These are phyloP conservation scores for Zalerion maritima DNA, from an alignment of 495 filamentous ascomycete species.

Conservation along the genomic window DNA sequence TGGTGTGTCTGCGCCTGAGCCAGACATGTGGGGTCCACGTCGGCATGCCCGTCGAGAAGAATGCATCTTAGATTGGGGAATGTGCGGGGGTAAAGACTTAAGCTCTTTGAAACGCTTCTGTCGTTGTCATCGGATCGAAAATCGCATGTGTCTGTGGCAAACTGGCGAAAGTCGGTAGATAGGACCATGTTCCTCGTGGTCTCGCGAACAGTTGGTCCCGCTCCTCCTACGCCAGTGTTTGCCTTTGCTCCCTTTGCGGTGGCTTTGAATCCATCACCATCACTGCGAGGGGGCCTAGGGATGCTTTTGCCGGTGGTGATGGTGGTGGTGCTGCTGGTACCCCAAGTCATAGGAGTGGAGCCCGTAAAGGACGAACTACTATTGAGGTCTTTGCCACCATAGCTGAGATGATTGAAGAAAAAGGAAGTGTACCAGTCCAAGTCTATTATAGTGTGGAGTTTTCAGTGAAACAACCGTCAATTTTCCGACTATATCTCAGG, in stretches of 20 bases:
- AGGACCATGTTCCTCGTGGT: constrained; percentile 17
- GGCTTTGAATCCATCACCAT: no score
- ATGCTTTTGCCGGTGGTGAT: no score
- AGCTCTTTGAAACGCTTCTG: constrained; percentile 15
- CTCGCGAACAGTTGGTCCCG: constrained; percentile 11
- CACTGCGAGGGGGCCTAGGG: no score
- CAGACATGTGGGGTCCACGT: constrained; percentile 17
- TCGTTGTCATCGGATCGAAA: constrained; percentile 15
- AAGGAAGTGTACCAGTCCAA: constrained; percentile 24
- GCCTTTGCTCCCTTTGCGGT: no score
- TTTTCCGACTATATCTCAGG: no score
- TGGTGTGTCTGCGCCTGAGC: no score
- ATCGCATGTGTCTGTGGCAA: constrained; percentile 18
- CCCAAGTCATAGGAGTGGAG: no score
- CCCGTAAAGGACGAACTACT: no score
- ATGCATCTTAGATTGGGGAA: constrained; percentile 25
- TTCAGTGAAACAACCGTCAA: no score
- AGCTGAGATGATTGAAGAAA: constrained; percentile 14
- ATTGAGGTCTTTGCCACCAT: no score
- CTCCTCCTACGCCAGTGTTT: no score
- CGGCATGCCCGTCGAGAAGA: constrained; percentile 21
- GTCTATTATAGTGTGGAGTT: constrained; percentile 13
- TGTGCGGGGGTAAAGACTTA: constrained; percentile 12
- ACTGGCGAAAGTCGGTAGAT: constrained; percentile 22
- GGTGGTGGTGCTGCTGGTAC: no score